Evolutionary conservation across 768 basidiomycete genomes (phyloP).

Genomic region (Cubamyces lactineus): DNA sequence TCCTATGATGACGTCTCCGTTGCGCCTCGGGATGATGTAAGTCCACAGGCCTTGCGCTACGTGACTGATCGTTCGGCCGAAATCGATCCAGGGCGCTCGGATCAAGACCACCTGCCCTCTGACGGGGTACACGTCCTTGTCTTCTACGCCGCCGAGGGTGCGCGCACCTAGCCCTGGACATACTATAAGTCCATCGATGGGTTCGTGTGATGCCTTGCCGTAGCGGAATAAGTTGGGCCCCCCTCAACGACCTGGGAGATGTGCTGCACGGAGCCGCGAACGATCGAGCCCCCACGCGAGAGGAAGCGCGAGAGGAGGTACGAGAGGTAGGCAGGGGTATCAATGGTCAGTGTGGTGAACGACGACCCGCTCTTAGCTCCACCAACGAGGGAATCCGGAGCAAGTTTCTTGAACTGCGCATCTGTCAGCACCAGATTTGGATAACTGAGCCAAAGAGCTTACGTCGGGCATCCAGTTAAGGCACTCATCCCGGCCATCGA

Average conservation of each 20-base stretch:
- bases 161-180: slow-evolving; percentile 70
- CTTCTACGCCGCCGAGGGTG: slow-evolving; percentile 54
- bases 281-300: slow-evolving; percentile 59
- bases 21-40: slow-evolving; percentile 67
- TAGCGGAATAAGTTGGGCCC: slow-evolving; percentile 38
- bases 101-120: slow-evolving; percentile 51
- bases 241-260: slow-evolving; percentile 72
- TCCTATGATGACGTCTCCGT: slow-evolving; percentile 62
- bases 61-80: slow-evolving; percentile 52
- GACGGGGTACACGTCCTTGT: slow-evolving; percentile 49
- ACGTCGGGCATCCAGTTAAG: slow-evolving; percentile 41
- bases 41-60: slow-evolving; percentile 48
- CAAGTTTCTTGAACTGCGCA: slow-evolving; percentile 45
- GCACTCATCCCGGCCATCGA: slow-evolving; percentile 41
- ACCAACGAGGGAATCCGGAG: slow-evolving; percentile 44
- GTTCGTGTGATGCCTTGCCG: slow-evolving; percentile 9
- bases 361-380: slow-evolving; percentile 52
- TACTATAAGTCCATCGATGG: slow-evolving; percentile 60
- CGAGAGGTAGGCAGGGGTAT: slow-evolving; percentile 61
- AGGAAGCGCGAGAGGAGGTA: slow-evolving; percentile 67
- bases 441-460: neutral
- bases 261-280: slow-evolving; percentile 67
- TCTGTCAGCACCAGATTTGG: neutral
- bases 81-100: slow-evolving; percentile 53
- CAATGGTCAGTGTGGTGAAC: slow-evolving; percentile 72